Evolutionary conservation across 108 stramenopile genomes (phyloP), one percentile per base, ranked within the genome.

Genomic region (Nitzschia inconspicua): DNA sequence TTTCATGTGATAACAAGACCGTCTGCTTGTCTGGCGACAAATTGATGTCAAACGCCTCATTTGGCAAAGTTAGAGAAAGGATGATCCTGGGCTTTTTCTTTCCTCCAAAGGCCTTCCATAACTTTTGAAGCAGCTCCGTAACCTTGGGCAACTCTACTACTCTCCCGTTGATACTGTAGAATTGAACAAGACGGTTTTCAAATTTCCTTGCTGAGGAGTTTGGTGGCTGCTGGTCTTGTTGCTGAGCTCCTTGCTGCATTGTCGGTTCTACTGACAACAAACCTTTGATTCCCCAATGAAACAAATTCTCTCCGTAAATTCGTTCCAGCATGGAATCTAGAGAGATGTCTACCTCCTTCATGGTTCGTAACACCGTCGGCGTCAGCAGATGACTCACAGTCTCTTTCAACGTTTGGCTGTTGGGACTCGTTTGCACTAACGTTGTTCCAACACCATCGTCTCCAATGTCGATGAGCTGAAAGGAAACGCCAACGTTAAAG

Each of bases 21-120:
- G 96, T 79, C 26, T 97, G 78, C 64, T 99, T 99, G 78, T 99
- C 96, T 0, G 97, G 97, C 9, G 94, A 85, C 37, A 98, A 49
- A 64, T 99, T 99, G 47, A 97, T 87, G 66, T 99, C 98, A 62
- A 88, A 97, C 14, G 75, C 63, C 11, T 82, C 55, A 29, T 88
- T 80, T 4, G 96, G 97, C 1, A 97, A 46, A 4, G 70, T 71
- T 26, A 98, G 77, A 60, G 68, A 59, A 28, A 98, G 57, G 0
- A 98, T 75, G 55, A 89, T 86, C 1, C 96, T 97, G 10, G 97
- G 97, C 22, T 90, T 87, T 26, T 88, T 86, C 58, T 80, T 77
- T 19, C 72, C 52, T 36, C 93, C 90, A 66, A 91, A 89, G 39
- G 57, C 56, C 8, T 86, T 74, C 96, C 97, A 99, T 0, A 86